These are phyloP conservation scores for Firmiana major DNA, from an alignment of 345 rosid genomes.

Conservation along the genomic window DNA sequence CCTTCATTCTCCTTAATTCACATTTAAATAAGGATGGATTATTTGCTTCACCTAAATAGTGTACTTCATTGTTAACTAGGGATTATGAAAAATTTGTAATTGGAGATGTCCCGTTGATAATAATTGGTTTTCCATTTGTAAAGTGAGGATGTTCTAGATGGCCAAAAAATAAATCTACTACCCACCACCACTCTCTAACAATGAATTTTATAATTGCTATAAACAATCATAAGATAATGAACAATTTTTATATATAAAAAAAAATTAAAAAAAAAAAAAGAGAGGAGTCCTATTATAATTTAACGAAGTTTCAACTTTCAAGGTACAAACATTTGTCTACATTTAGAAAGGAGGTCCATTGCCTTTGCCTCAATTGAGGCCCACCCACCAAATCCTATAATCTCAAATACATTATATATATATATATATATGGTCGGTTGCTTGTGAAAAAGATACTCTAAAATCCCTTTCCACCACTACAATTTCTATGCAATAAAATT, in stretches of 20 bases:
- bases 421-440: background rate
- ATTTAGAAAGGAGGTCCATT: background rate
- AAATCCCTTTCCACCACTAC: conserved; percentile 5
- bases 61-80: too few species aligned
- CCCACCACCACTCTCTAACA: conserved; percentile 10
- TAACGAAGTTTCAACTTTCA: background rate
- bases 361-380: background rate
- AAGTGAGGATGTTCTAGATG: too few species aligned
- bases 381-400: background rate
- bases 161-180: too few species aligned
- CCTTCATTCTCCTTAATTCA: too few species aligned
- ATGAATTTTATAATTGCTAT: background rate
- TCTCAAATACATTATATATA: background rate
- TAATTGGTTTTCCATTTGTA: too few species aligned
- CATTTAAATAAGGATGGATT: too few species aligned
- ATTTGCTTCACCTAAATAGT: too few species aligned
- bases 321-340: background rate
- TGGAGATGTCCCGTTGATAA: too few species aligned
- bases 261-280: too few species aligned
- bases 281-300: background rate
- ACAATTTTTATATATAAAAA: background rate
- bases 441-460: conserved; percentile 3
- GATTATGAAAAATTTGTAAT: too few species aligned
- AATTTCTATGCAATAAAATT: background rate
- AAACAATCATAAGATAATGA: conserved; percentile 14